Percentiles rank a stretch among this genome's conserved stretches.
Evolutionary conservation across 768 basidiomycete genomes (phyloP).

Genomic region (Leucogyrophana mollusca): DNA sequence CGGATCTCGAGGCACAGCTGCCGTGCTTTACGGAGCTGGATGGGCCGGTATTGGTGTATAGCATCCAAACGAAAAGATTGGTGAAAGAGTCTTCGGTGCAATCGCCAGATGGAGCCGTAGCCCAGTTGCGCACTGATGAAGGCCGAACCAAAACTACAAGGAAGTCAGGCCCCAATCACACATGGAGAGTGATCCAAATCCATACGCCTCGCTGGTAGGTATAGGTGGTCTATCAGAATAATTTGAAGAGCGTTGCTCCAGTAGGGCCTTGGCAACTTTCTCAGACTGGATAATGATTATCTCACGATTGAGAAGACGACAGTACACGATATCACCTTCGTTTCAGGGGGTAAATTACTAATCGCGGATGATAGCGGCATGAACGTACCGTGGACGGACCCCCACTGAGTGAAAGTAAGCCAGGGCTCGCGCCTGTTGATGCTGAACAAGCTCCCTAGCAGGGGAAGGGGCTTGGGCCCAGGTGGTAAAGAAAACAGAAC

Average conservation of each 20-base stretch:
- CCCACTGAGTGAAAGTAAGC: slow-evolving; percentile 34
- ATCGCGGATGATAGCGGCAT: background rate
- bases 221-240: slow-evolving; percentile 5
- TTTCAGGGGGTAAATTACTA: background rate
- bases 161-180: background rate
- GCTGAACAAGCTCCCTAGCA: slow-evolving; percentile 26
- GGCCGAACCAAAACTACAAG: slow-evolving; percentile 6
- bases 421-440: slow-evolving; percentile 26
- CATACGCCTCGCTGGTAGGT: background rate
- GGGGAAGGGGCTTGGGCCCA: slow-evolving; percentile 29
- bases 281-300: slow-evolving; percentile 4
- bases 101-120: slow-evolving; percentile 13
- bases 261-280: background rate
- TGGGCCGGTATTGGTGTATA: background rate
- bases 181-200: background rate
- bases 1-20: slow-evolving; percentile 2
- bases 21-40: background rate
- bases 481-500: slow-evolving; percentile 17
- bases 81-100: slow-evolving; percentile 13
- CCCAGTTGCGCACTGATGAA: slow-evolving; percentile 9
- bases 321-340: background rate
- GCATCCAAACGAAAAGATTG: slow-evolving; percentile 11
- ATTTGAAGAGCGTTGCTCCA: slow-evolving; percentile 3
- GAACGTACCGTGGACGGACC: slow-evolving; percentile 19
- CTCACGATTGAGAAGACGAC: background rate